Evolutionary conservation across 805 yeast genomes (phyloP).

Genomic region (Komagataella phaffii): DNA sequence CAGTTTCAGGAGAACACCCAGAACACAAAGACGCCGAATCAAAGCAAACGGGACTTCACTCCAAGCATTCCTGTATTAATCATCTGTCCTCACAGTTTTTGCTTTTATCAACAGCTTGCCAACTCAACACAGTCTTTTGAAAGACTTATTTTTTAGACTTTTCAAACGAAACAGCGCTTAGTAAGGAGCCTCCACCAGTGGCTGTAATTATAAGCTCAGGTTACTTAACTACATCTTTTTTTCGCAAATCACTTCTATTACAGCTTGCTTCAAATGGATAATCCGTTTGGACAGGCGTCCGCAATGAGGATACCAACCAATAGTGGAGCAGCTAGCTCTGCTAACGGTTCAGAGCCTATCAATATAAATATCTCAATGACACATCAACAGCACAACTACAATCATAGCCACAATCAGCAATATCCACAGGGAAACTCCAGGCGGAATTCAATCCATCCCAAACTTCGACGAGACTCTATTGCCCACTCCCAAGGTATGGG

Average conservation of each 20-base stretch:
- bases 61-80: slow-evolving; percentile 21
- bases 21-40: neutral
- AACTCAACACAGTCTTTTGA: neutral
- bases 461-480: slow-evolving; percentile 75
- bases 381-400: neutral
- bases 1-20: slow-evolving; percentile 2
- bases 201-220: neutral
- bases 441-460: slow-evolving; percentile 24
- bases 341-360: neutral
- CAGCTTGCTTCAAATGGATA: neutral
- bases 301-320: neutral
- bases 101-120: neutral
- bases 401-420: neutral
- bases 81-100: slow-evolving; percentile 23
- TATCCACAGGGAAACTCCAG: slow-evolving; percentile 12
- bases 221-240: neutral
- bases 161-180: neutral
- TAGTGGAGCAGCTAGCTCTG: neutral
- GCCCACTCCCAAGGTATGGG: slow-evolving; percentile 98
- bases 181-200: neutral
- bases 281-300: neutral
- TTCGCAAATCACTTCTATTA: neutral
- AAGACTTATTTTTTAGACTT: neutral
- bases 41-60: slow-evolving; percentile 23
- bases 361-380: neutral